Evolutionary conservation across 2,329 filamentous ascomycete species (phyloP).

Genomic region (Venturia carpophila): DNA sequence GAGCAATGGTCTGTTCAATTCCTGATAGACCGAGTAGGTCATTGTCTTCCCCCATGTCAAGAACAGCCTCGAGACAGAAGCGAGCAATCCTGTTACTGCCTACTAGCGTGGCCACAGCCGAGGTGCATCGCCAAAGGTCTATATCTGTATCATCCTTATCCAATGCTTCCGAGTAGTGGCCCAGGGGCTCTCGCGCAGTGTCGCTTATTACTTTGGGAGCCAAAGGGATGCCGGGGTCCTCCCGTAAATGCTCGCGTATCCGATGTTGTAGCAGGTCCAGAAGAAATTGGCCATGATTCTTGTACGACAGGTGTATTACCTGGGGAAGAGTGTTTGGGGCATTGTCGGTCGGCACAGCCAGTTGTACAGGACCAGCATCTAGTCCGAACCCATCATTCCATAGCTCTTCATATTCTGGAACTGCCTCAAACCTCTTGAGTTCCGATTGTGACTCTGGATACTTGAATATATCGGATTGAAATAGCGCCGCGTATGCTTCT

Average conservation of each 20-base stretch:
- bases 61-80: conserved; percentile 55
- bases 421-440: conserved; percentile 61
- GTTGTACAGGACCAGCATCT: conserved; percentile 37
- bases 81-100: conserved; percentile 51
- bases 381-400: conserved; percentile 22
- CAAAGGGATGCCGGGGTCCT: conserved; percentile 24
- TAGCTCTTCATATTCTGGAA: conserved; percentile 36
- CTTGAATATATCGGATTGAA: conserved; percentile 87
- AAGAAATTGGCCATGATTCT: conserved; percentile 87
- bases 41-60: conserved; percentile 53
- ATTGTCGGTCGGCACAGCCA: conserved; percentile 58
- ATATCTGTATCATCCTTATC: conserved; percentile 58
- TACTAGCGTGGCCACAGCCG: conserved; percentile 49
- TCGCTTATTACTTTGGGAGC: conserved; percentile 25
- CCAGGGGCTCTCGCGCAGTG: conserved; percentile 37
- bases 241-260: conserved; percentile 30
- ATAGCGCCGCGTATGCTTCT: conserved; percentile 74
- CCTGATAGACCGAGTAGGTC: conserved; percentile 50
- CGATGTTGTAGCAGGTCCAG: conserved; percentile 63
- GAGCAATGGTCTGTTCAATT: conserved; percentile 47
- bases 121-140: conserved; percentile 55
- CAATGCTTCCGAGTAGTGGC: conserved; percentile 53
- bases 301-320: conserved; percentile 86
- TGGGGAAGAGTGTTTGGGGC: conserved; percentile 76
- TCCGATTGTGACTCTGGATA: conserved; percentile 83